Conservation (phyloP, 1,139 yeast genomes). For the Geotrichum aggregatum region DNA sequence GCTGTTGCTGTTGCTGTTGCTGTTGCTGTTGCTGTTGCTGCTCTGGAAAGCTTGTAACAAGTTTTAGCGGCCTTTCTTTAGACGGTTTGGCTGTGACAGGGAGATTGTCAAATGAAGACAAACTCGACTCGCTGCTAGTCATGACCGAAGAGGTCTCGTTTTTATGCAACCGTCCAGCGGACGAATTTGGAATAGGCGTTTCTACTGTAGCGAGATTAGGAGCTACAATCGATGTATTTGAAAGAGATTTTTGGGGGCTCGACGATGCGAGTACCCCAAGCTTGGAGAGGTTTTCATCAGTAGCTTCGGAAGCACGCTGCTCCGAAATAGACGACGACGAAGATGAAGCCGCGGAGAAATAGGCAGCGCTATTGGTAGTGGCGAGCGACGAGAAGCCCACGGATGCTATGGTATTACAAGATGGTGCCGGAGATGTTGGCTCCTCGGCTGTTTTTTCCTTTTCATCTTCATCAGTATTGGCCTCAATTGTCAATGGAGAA, state of each 20-base stretch:
- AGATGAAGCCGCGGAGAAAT: neutral
- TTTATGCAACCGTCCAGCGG: too few species aligned
- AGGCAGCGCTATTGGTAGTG: neutral
- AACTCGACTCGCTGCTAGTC: too few species aligned
- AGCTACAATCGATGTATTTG: too few species aligned
- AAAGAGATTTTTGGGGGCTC: too few species aligned
- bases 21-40: neutral
- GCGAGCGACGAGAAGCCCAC: neutral
- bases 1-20: neutral
- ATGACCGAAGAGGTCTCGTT: too few species aligned
- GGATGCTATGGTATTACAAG: neutral
- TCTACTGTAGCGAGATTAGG: too few species aligned
- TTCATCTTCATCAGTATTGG: neutral
- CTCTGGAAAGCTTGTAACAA: neutral
- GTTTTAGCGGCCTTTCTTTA: too few species aligned
- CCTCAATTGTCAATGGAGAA: neutral
- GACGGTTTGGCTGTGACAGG: neutral
- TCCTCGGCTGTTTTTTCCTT: neutral
- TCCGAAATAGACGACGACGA: neutral
- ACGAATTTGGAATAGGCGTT: too few species aligned
- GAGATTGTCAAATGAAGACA: neutral
- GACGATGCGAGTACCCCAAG: neutral
- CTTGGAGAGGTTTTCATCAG: neutral
- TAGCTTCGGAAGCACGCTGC: neutral
- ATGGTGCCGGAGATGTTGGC: neutral